Base-by-base conservation (phyloP, 2,329 filamentous ascomycete species). In the Calycina herbarum region DNA sequence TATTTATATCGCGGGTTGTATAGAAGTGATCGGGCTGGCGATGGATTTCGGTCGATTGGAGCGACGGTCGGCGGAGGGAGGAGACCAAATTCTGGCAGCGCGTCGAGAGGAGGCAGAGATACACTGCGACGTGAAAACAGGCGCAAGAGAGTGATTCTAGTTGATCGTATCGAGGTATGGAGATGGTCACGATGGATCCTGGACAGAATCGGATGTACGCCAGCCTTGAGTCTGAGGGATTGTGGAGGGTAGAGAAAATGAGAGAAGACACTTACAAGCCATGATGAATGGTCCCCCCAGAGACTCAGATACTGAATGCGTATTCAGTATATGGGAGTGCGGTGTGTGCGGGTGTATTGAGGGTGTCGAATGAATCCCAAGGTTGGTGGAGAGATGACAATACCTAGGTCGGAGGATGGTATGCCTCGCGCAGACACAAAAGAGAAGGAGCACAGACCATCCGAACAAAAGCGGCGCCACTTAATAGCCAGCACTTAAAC, bases 191-290 rank as follows among this genome's bases (percentile, higher is more conserved):
- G 65, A 69, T 69, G 69, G 67, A 64, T 65, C 48, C 64, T 66
- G 27, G 69, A 72, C 62, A 64, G 71, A 69, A 51, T 71, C 69
- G 64, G 69, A 73, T 65, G 68, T 67, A 61, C 64, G 61, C 61
- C 66, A 74, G 72, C 67, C 69, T 66, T 69, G 67, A 63, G 65
- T 42, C 3, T 20, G 45, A 40, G 66, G 68, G 65, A 61, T 64
- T 67, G 27, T 60, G 66, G 61, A 66, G 3, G 57, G 59, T 67
- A 61, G 64, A 56, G 57, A 51, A 51, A 24, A 51, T 51, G 45
- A 51, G 45, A 51, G 45, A 51, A n/a, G 7, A 66, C 20, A 78
- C 77, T 78, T 76, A 79, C 77, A 77, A 78, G 77, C 77, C 77
- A 78, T 78, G 63, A 57, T 73, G 59, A 68, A 66, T 58, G 71